A percentile compares a stretch with the other conserved stretches of the same genome.
phyloP scores from a whole-genome alignment of 768 basidiomycete species.

The Suillus fuscotomentosus region DNA sequence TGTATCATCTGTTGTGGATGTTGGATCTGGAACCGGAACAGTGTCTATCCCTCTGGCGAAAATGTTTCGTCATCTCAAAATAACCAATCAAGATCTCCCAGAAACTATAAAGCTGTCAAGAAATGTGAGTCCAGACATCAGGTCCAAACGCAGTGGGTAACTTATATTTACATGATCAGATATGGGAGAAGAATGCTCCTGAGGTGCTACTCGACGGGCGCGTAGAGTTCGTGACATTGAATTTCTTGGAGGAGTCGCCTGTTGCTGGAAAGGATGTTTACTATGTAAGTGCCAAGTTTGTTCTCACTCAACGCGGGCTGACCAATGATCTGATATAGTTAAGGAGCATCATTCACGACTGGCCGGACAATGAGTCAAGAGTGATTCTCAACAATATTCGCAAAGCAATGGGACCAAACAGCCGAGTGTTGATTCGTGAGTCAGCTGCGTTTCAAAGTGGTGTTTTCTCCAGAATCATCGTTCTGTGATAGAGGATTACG shows the following conservation, averaged over 20 bases:
- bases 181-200: slow-evolving; percentile 18
- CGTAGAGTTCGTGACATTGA: slow-evolving; percentile 17
- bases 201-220: slow-evolving; percentile 16
- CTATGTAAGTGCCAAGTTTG: not conserved
- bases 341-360: no score
- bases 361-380: no score
- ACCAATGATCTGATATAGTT: no score
- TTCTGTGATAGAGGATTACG: no score
- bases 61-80: slow-evolving; percentile 23
- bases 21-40: slow-evolving; percentile 27
- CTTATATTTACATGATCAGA: not conserved
- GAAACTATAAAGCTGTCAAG: slow-evolving; percentile 15
- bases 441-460: no score
- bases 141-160: not conserved
- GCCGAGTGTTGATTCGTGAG: no score
- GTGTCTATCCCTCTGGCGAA: slow-evolving; percentile 26
- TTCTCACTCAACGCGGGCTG: no score
- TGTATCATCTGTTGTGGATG: slow-evolving; percentile 22
- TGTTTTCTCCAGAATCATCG: no score
- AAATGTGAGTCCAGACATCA: not conserved
- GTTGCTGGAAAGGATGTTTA: slow-evolving; percentile 22
- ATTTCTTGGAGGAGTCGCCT: slow-evolving; percentile 20
- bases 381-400: no score
- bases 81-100: slow-evolving; percentile 28
- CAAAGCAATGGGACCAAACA: no score